Evolutionary conservation across 1,139 yeast genomes (phyloP), one percentile per base, ranked within the genome.

Genomic region (Entelexis paramagnoliae): DNA sequence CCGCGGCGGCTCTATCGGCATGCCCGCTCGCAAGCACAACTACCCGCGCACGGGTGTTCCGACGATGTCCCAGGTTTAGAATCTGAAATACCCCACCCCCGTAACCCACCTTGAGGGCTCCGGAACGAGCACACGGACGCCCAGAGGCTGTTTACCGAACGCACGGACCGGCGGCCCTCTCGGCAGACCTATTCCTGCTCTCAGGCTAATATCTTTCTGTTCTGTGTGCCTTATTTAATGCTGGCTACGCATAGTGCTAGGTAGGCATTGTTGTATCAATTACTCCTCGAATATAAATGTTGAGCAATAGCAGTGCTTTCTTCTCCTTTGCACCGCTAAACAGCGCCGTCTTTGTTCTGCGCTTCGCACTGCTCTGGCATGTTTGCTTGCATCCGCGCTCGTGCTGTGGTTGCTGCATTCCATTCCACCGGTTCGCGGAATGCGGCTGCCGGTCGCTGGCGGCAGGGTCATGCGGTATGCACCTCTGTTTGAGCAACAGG

Each of bases 31-130:
- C 61, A 68, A 72, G 58, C 36, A 52, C 26, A 68, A 72, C 55
- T 70, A 77, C 56, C 77, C 83, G 60, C 81, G 83, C 72, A 83
- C 85, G 55, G 95, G 95, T 66, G 84, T 84, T 54, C 95, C 95
- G 72, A 79, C 93, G 64, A 80, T 83, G 77, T 78, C 94, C 56
- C 91, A 83, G 74, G 94, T 83, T 46, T 66, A 66, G 63, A 43
- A 34, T 29, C 48, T 40, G 35, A 26, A 50, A 41, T 24, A 35
- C 46, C 41, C 39, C 10, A 24, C 17, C 39, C 39, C 36, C 40
- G 40, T 29, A 36, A 36, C 22, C 9, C 35, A 17, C 32, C 41
- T 29, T 32, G 30, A 29, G 28, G 45, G 45, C 45, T 2, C 45
- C 34, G 34, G 29, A n/a, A 13, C 5, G 45, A 14, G 35, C 34